Evolutionary conservation across 78 protist genomes (phyloP).

Genomic region (slime mould (Dictyostelium discoideum)): DNA sequence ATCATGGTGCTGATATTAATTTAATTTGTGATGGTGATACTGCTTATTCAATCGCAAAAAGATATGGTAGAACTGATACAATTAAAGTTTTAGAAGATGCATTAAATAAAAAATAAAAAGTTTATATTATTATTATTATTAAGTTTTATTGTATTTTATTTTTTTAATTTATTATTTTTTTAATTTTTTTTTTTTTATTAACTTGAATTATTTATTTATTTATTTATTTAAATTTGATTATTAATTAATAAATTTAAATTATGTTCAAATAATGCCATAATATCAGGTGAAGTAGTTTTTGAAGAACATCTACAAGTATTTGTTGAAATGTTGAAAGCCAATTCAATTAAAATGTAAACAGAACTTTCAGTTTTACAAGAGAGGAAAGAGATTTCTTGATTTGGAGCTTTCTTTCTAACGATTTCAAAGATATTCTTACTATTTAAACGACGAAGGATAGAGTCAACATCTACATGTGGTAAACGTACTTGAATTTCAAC

Average conservation of each 20-base stretch:
- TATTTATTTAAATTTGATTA: not conserved
- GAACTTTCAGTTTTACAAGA: slow-evolving; percentile 76
- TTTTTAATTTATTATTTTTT: not conserved
- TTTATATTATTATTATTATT: not conserved
- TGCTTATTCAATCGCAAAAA: slow-evolving; percentile 26
- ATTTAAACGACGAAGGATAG: slow-evolving; percentile 21
- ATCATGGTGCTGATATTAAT: slow-evolving; percentile 35
- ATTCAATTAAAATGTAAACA: slow-evolving; percentile 25
- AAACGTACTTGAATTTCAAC: slow-evolving; percentile 46
- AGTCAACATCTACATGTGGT: slow-evolving; percentile 20
- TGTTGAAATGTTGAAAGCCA: slow-evolving; percentile 8
- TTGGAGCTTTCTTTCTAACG: slow-evolving; percentile 51
- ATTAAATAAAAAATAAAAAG: not conserved
- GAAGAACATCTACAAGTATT: slow-evolving; percentile 7
- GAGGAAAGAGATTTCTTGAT: slow-evolving; percentile 74
- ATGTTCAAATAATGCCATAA: slow-evolving; percentile 60
- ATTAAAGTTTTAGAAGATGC: slow-evolving; percentile 30
- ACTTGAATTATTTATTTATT: not conserved
- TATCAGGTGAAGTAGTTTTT: slow-evolving; percentile 50
- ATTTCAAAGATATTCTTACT: slow-evolving; percentile 57
- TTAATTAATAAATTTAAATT: slow-evolving; percentile 51
- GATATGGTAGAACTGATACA: slow-evolving; percentile 78
- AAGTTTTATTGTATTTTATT: too few species aligned
- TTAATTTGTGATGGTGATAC: slow-evolving; percentile 50
- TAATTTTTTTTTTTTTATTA: not conserved